phyloP scores from a whole-genome alignment of 352 stramenopile genomes.

The Phytophthora pistaciae region DNA sequence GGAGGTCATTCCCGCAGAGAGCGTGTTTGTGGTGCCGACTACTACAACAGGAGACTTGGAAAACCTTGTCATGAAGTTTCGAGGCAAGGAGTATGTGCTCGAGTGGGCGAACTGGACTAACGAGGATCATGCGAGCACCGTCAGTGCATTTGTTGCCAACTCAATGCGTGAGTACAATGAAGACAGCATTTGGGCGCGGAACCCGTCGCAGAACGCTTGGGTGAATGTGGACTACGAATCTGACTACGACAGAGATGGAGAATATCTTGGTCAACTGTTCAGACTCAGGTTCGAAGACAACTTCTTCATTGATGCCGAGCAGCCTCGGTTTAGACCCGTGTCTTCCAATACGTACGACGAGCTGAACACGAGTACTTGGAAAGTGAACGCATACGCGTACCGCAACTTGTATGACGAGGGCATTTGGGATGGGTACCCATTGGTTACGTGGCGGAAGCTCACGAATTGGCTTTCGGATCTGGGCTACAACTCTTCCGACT shows the following conservation, averaged over 20 bases:
- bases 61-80: constrained; percentile 31
- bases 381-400: constrained; percentile 5
- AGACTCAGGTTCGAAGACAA: constrained; percentile 4
- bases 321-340: constrained; percentile 20
- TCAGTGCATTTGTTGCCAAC: constrained; percentile 1
- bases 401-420: constrained; percentile 9
- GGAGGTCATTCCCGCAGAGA: constrained; percentile 18
- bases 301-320: constrained; percentile 29
- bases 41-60: constrained; percentile 18
- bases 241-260: neutral
- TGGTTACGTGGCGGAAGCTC: constrained; percentile 19
- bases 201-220: constrained; percentile 2
- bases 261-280: neutral
- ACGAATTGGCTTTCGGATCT: constrained; percentile 18
- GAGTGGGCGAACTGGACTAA: neutral
- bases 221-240: constrained; percentile 8
- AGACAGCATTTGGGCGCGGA: constrained; percentile 12
- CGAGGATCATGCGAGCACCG: neutral
- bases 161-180: constrained; percentile 9
- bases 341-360: constrained; percentile 17
- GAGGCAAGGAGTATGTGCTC: constrained; percentile 19
- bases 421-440: constrained; percentile 5
- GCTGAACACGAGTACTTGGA: constrained; percentile 20
- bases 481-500: neutral
- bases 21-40: constrained; percentile 15